A percentile compares a stretch with the other conserved stretches of the same genome.
These are phyloP conservation scores for Aspergillus sp. DNA, from an alignment of 2,329 filamentous ascomycete species.

Conservation along the genomic window DNA sequence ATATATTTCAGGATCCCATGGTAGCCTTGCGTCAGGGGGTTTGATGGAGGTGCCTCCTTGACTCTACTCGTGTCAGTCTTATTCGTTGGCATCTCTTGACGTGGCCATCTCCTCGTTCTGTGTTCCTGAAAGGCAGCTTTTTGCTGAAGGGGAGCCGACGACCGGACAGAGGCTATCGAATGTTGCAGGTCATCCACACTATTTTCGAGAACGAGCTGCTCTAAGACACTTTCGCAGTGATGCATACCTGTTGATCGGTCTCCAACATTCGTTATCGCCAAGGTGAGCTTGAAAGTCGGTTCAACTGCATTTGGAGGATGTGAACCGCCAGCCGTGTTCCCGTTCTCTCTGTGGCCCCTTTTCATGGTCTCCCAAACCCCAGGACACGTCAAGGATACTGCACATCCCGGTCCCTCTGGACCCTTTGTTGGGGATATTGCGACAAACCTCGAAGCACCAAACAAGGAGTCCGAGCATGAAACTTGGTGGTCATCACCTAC, in stretches of 20 bases:
- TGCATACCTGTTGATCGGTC: background rate
- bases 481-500: background rate
- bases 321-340: background rate
- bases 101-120: too few relatives aligned
- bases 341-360: background rate
- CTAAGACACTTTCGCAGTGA: background rate
- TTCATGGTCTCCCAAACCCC: background rate
- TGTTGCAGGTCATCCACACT: background rate
- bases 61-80: background rate
- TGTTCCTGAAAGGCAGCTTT: background rate
- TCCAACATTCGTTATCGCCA: background rate
- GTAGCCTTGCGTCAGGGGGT: constrained; percentile 1
- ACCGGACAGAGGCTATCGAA: background rate
- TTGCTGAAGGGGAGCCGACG: background rate
- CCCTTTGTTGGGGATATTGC: background rate
- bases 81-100: background rate
- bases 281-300: background rate
- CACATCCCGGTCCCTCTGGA: background rate
- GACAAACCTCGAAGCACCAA: background rate
- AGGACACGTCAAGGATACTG: background rate
- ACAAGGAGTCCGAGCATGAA: background rate
- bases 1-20: constrained; percentile 6
- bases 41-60: background rate
- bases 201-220: background rate
- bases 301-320: background rate